Conservation (phyloP, 176 grass and related monocot genomes). For the Alopecurus myosuroides region DNA sequence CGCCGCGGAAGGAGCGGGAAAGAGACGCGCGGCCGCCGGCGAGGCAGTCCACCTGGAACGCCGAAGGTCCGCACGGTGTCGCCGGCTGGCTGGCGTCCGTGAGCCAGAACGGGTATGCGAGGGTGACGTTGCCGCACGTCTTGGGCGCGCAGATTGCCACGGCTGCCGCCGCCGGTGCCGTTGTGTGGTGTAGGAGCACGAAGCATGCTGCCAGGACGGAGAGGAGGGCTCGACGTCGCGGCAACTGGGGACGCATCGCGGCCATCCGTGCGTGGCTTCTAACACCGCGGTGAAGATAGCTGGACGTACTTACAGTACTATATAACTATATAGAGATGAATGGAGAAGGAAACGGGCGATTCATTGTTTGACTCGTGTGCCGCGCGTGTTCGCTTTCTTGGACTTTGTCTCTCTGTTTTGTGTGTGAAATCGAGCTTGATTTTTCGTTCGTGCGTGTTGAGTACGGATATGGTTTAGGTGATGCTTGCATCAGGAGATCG, state of each 20-base stretch:
- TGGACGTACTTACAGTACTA: neutral
- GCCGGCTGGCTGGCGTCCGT: neutral
- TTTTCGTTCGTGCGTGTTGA: neutral
- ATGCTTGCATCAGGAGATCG: neutral
- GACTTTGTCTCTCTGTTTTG: neutral
- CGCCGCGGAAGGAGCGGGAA: slow-evolving; percentile 10
- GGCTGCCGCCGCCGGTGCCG: neutral
- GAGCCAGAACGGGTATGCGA: slow-evolving; percentile 60
- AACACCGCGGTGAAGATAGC: neutral
- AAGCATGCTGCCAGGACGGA: neutral
- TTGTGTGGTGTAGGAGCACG: neutral
- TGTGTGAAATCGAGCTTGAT: neutral
- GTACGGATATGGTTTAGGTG: neutral
- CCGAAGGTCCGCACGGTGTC: slow-evolving; percentile 21
- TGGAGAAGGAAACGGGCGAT: neutral
- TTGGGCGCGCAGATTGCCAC: slow-evolving; percentile 9
- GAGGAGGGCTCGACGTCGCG: neutral
- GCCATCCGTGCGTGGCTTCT: neutral
- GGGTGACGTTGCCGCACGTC: slow-evolving; percentile 39
- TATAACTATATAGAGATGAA: neutral
- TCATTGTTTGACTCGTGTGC: neutral
- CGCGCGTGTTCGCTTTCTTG: neutral
- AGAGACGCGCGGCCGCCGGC: neutral
- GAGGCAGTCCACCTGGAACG: slow-evolving; percentile 41
- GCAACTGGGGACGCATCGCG: neutral